phyloP scores from a whole-genome alignment of 441 rosid genomes.

The Theobroma grandiflorum region DNA sequence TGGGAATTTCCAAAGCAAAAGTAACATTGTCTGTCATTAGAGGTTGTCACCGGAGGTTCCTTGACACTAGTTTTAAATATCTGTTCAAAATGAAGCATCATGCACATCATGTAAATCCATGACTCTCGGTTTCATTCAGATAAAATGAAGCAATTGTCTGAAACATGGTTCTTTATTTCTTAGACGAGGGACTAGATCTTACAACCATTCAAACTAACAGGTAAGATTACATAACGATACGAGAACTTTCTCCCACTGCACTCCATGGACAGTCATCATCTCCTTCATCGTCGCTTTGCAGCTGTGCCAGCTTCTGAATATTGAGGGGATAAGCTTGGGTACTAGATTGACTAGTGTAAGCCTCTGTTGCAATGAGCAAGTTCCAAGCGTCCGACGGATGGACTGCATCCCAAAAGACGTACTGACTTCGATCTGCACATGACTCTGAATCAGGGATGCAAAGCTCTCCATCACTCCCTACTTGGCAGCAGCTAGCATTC shows the following conservation, averaged over 20 bases:
- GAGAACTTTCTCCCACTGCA: not conserved
- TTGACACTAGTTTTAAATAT: not conserved
- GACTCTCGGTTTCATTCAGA: not conserved
- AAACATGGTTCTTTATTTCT: not conserved
- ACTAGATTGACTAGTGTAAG: conserved; percentile 23
- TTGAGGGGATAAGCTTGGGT: conserved; percentile 17
- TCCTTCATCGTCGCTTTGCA: not conserved
- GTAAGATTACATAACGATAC: not conserved
- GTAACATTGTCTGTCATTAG: not conserved
- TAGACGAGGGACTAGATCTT: not conserved
- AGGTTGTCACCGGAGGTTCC: not conserved
- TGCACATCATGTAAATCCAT: not conserved
- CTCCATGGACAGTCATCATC: not conserved
- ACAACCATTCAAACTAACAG: not conserved
- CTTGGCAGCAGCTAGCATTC: conserved; percentile 49
- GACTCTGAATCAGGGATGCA: conserved; percentile 40
- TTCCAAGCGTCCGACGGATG: conserved; percentile 62
- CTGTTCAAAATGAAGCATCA: not conserved
- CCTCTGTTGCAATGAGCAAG: conserved; percentile 35
- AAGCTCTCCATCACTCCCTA: conserved; percentile 34
- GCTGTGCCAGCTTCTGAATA: conserved; percentile 12
- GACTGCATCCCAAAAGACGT: conserved; percentile 60
- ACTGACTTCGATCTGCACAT: conserved; percentile 41
- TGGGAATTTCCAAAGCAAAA: not conserved
- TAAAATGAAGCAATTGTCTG: not conserved